These are phyloP conservation scores for Magnaporthiopsis poae DNA, from an alignment of 2,329 filamentous ascomycete species.

Conservation along the genomic window DNA sequence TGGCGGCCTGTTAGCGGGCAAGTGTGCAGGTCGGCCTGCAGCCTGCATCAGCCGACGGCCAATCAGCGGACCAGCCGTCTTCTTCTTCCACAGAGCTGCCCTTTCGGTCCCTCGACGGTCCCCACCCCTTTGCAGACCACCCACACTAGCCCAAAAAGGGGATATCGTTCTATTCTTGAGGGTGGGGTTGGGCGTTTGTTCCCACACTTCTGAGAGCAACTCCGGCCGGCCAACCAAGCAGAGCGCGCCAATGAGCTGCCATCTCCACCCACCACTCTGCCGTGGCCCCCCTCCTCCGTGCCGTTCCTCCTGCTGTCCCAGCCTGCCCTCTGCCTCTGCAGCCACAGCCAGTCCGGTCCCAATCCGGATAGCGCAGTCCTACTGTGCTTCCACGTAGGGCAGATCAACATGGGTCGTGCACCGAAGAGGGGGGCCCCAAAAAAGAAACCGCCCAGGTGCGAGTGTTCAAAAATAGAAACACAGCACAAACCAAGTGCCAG, in stretches of 20 bases:
- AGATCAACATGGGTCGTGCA: slow-evolving; percentile 1
- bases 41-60: not conserved
- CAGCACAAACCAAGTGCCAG: slow-evolving; percentile 1
- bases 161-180: slow-evolving; percentile 6
- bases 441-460: not conserved
- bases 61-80: not conserved
- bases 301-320: not conserved
- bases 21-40: slow-evolving; percentile 2
- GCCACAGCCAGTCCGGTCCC: not conserved
- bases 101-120: slow-evolving; percentile 5
- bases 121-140: not conserved
- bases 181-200: slow-evolving; percentile 6
- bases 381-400: slow-evolving; percentile 7
- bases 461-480: slow-evolving; percentile 9
- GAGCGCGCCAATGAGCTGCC: slow-evolving; percentile 2
- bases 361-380: slow-evolving; percentile 6
- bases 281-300: slow-evolving; percentile 1
- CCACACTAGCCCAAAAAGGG: not conserved
- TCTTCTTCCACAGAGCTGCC: slow-evolving; percentile 3
- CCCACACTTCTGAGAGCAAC: slow-evolving; percentile 1
- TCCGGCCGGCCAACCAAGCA: not conserved
- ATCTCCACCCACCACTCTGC: not conserved
- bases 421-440: slow-evolving; percentile 3
- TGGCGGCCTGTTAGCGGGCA: not conserved
- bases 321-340: not conserved